Conservation (phyloP, 1,284 basidiomycete genomes). For the Austroboletus niveus region DNA sequence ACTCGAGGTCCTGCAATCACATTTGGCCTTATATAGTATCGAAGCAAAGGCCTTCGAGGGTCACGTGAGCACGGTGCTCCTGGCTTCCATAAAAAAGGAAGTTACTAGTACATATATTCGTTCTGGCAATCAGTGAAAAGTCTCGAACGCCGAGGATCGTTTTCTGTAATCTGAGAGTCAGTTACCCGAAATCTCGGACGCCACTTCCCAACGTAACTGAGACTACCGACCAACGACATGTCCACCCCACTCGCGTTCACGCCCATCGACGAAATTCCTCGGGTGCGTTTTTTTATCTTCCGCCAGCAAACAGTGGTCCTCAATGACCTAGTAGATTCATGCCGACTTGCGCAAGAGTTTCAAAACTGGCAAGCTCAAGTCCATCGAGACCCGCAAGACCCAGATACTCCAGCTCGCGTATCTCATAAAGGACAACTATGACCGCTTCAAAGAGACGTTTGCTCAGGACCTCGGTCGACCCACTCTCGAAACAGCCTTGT, state of each 20-base stretch:
- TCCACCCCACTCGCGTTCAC: slow-evolving; percentile 28
- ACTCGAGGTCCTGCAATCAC: too few species aligned
- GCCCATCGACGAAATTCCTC: slow-evolving; percentile 42
- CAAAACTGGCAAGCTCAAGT: slow-evolving; percentile 55
- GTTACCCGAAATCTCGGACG: too few species aligned
- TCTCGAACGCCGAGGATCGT: too few species aligned
- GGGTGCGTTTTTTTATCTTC: slow-evolving; percentile 23
- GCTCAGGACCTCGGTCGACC: slow-evolving; percentile 58
- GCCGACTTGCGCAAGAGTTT: slow-evolving; percentile 50
- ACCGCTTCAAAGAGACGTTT: slow-evolving; percentile 55
- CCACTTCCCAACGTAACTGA: too few species aligned
- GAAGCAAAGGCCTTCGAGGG: too few species aligned
- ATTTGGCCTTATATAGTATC: too few species aligned
- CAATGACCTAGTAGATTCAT: slow-evolving; percentile 44
- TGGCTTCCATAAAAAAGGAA: too few species aligned
- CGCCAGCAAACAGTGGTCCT: neutral
- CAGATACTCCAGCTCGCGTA: slow-evolving; percentile 67
- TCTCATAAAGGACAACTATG: slow-evolving; percentile 62
- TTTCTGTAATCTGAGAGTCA: too few species aligned
- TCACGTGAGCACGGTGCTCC: too few species aligned
- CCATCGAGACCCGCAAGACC: slow-evolving; percentile 61
- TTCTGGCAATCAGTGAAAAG: too few species aligned
- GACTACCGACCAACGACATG: slow-evolving; percentile 10
- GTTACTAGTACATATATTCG: too few species aligned
- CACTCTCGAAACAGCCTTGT: slow-evolving; percentile 55